These are phyloP conservation scores for Lactarius sanguifluus DNA, from an alignment of 768 basidiomycete genomes.

Conservation along the genomic window DNA sequence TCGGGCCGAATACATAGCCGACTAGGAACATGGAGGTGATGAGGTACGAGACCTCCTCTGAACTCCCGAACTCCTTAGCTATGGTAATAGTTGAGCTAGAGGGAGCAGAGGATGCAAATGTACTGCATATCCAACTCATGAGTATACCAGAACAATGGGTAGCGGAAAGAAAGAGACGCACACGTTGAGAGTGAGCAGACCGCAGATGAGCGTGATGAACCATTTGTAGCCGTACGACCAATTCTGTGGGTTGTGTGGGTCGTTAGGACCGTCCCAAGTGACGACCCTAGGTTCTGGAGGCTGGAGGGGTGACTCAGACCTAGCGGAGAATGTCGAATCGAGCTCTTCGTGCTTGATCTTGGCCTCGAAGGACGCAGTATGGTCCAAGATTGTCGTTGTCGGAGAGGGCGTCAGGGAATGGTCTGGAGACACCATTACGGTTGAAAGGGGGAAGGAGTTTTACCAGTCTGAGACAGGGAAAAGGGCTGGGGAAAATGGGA, in stretches of 20 bases:
- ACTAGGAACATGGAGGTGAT: slow-evolving; percentile 26
- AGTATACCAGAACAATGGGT: not conserved
- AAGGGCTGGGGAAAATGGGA: not conserved
- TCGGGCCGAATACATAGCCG: slow-evolving; percentile 30
- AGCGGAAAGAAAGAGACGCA: slow-evolving; percentile 4
- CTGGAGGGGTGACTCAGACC: not conserved
- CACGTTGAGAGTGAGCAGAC: slow-evolving; percentile 25
- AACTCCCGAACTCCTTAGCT: slow-evolving; percentile 25
- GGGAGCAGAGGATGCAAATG: slow-evolving; percentile 33
- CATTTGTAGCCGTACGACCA: slow-evolving; percentile 13
- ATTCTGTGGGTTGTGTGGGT: slow-evolving; percentile 22
- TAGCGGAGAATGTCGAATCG: not conserved
- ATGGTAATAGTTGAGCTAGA: slow-evolving; percentile 21
- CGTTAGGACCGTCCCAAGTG: slow-evolving; percentile 16
- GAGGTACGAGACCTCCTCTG: slow-evolving; percentile 29
- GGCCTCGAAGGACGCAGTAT: not conserved
- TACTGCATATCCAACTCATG: slow-evolving; percentile 2
- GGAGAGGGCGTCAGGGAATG: not conserved
- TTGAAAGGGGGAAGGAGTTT: not conserved
- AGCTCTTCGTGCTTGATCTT: not conserved
- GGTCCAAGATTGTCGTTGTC: not conserved
- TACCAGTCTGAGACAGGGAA: not conserved
- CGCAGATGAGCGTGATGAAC: slow-evolving; percentile 18
- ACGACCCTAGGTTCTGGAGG: not conserved
- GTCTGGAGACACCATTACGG: not conserved